phyloP scores from a whole-genome alignment of 208 protist genomes.

The Polymyxa betae region DNA sequence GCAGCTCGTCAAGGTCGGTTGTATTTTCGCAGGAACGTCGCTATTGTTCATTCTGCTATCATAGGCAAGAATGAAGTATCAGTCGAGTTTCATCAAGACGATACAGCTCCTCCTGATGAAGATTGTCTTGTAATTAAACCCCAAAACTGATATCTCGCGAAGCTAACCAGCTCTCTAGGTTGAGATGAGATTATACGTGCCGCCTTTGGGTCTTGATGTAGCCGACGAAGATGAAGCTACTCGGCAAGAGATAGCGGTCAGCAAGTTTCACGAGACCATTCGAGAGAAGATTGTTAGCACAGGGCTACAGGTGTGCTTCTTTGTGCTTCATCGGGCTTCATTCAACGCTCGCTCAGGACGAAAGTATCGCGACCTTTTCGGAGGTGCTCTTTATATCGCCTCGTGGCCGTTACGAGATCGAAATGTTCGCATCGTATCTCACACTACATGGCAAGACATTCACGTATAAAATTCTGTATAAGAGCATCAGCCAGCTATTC shows the following conservation, averaged over 20 bases:
- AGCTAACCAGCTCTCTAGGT: background rate
- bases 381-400: slow-evolving; percentile 65
- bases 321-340: slow-evolving; percentile 48
- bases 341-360: slow-evolving; percentile 52
- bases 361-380: slow-evolving; percentile 61
- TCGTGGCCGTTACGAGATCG: slow-evolving; percentile 72
- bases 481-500: slow-evolving; percentile 43
- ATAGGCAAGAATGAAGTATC: slow-evolving; percentile 65
- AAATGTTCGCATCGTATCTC: slow-evolving; percentile 69
- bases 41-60: slow-evolving; percentile 26
- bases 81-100: slow-evolving; percentile 67
- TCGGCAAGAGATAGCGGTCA: background rate
- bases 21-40: slow-evolving; percentile 53
- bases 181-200: slow-evolving; percentile 66
- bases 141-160: background rate
- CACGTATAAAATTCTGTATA: slow-evolving; percentile 70
- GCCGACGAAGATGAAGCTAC: background rate
- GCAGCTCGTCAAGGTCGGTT: slow-evolving; percentile 60
- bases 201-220: slow-evolving; percentile 46
- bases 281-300: slow-evolving; percentile 42
- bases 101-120: slow-evolving; percentile 64
- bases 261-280: slow-evolving; percentile 46
- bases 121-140: slow-evolving; percentile 58
- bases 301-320: slow-evolving; percentile 52
- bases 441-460: slow-evolving; percentile 72